Base-by-base conservation (phyloP, 495 filamentous ascomycete genomes). In the Talaromyces liani region DNA sequence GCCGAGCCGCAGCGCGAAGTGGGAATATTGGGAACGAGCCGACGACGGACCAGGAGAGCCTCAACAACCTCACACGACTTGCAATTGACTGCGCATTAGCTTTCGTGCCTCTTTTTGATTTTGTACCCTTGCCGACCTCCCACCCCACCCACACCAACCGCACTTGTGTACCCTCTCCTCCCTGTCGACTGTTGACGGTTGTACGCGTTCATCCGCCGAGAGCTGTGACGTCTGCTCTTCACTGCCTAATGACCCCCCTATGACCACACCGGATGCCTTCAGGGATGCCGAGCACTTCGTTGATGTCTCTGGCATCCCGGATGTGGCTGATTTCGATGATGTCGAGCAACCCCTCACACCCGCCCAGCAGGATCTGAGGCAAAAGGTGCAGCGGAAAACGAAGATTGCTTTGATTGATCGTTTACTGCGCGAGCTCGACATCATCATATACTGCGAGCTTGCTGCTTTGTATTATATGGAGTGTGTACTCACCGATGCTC, bases 381-480 rank as follows among this genome's bases (percentile, higher is more conserved):
- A 69, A 68, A 79, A 75, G 64, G 67, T 70, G 36, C 75, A 79
- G 58, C 70, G 70, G 2, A 66, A 73, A 2, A 72, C 73, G 22
- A 79, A 78, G 65, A 77, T 79, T 39, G 78, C 86, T 61, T 86
- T 90, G 70, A 82, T 94, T 63, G 87, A 85, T 67, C 79, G 87
- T 58, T 74, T 95, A 34, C 81, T 91, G 67, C 82, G 84, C 63
- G 87, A 85, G 69, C 77, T 96, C 55, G 92, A 97, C 74, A 87
- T 88, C 66, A 63, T 92, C n/a, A 84, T 92, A 33, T 92, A 91
- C 70, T 87, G 87, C 64, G 84, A 96, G 77, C 78, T 95, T 34
- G 90, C 89, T 45, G 83, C 87, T 47, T 67, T 96, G 63, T 97
- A 97, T 76, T 95, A 94, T 73, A 88, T 95, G 84, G 92, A 97